Conservation (phyloP, 2,329 filamentous ascomycete genomes). For the Aspergillus fumigatiaffinis region DNA sequence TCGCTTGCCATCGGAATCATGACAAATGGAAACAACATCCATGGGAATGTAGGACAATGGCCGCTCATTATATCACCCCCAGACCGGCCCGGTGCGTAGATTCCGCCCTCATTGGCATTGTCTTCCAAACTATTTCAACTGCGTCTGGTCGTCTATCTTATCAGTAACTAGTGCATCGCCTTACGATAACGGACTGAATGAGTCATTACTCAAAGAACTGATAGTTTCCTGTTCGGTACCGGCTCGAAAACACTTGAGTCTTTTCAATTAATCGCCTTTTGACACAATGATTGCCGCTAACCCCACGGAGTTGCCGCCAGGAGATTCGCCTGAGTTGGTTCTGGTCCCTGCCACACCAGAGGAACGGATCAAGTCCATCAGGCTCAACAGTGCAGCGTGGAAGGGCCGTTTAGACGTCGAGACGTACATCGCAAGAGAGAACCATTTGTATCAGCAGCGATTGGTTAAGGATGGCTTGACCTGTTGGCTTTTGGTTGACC, state of each 20-base stretch:
- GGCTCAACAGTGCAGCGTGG: slow-evolving; percentile 56
- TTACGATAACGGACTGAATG: not conserved
- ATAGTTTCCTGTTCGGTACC: too few relatives aligned
- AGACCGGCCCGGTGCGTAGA: not conserved
- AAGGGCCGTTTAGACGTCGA: slow-evolving; percentile 52
- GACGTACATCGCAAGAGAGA: slow-evolving; percentile 57
- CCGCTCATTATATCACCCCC: slow-evolving; percentile 4
- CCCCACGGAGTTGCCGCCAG: slow-evolving; percentile 39
- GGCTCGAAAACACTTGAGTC: too few relatives aligned
- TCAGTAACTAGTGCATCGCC: not conserved
- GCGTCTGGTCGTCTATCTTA: not conserved
- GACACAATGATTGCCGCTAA: slow-evolving; percentile 35
- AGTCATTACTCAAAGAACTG: not conserved
- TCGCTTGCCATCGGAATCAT: slow-evolving; percentile 31
- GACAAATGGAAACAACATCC: slow-evolving; percentile 26
- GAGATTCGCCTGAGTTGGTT: slow-evolving; percentile 48
- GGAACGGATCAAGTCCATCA: slow-evolving; percentile 51
- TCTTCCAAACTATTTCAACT: not conserved
- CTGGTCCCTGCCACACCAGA: slow-evolving; percentile 53
- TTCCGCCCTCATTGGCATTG: not conserved
- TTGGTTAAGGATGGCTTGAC: slow-evolving; percentile 55
- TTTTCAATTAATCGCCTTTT: not conserved
- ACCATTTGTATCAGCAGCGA: slow-evolving; percentile 47
- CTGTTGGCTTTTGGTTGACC: slow-evolving; percentile 57
- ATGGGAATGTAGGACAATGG: slow-evolving; percentile 4